Evolutionary conservation across 78 protist species (phyloP).

Genomic region (slime mould (Dictyostelium discoideum)): dicty_2.7 NC_007090.3:2053001-2053500

Average conservation of each 20-base stretch:
- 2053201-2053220: constrained; percentile 87
- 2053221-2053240: constrained; percentile 83
- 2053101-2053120: constrained; percentile 92
- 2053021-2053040: constrained; percentile 67
- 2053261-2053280: constrained; percentile 82
- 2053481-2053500: constrained; percentile 29
- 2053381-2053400: constrained; percentile 17
- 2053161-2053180: constrained; percentile 95
- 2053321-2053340: constrained; percentile 45
- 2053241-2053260: constrained; percentile 95
- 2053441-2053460: constrained; percentile 62
- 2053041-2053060: constrained; percentile 35
- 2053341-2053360: constrained; percentile 30
- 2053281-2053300: constrained; percentile 88
- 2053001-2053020: constrained; percentile 80
- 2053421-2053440: not conserved
- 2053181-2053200: constrained; percentile 95
- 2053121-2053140: constrained; percentile 89
- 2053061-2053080: constrained; percentile 30
- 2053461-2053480: not conserved
- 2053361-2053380: constrained; percentile 43
- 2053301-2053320: constrained; percentile 77
- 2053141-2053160: constrained; percentile 92
- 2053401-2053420: not conserved
- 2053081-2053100: constrained; percentile 98